Conservation (phyloP, 192 early-diverging fungal genomes). For the Radiomyces spectabilis region DNA sequence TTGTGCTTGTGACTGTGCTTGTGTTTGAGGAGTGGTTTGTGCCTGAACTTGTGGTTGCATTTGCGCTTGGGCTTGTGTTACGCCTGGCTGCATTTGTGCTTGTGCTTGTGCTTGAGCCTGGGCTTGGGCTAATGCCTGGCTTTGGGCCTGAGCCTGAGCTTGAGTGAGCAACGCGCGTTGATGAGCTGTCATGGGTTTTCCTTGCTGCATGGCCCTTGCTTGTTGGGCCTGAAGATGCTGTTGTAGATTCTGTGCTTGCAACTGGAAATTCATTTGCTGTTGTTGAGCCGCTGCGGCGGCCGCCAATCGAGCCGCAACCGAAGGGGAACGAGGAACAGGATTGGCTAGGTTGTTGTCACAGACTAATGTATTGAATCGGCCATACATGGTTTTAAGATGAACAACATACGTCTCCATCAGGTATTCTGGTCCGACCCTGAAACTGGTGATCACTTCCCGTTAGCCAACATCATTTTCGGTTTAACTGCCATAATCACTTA, state of each 20-base stretch:
- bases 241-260: conserved; percentile 5
- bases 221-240: conserved; percentile 17
- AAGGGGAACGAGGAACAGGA: conserved; percentile 7
- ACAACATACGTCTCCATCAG: conserved; percentile 27
- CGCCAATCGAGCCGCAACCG: conserved; percentile 3
- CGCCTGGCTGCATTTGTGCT: neutral
- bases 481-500: too few species aligned
- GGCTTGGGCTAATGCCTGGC: neutral
- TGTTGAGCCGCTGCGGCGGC: conserved; percentile 8
- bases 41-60: neutral
- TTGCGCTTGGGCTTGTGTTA: too few species aligned
- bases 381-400: conserved; percentile 27
- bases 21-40: conserved; percentile 1
- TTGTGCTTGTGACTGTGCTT: neutral
- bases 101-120: neutral
- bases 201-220: conserved; percentile 5
- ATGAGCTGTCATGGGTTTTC: conserved; percentile 1
- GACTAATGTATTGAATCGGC: conserved; percentile 23
- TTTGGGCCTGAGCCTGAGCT: conserved; percentile 2
- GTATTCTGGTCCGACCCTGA: conserved; percentile 27
- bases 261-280: neutral
- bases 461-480: too few species aligned
- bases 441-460: too few species aligned
- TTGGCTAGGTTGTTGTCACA: conserved; percentile 23
- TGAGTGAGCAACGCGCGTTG: conserved; percentile 9